Conservation (phyloP, 345 rosid species). For the Eucalyptus sp. region DNA sequence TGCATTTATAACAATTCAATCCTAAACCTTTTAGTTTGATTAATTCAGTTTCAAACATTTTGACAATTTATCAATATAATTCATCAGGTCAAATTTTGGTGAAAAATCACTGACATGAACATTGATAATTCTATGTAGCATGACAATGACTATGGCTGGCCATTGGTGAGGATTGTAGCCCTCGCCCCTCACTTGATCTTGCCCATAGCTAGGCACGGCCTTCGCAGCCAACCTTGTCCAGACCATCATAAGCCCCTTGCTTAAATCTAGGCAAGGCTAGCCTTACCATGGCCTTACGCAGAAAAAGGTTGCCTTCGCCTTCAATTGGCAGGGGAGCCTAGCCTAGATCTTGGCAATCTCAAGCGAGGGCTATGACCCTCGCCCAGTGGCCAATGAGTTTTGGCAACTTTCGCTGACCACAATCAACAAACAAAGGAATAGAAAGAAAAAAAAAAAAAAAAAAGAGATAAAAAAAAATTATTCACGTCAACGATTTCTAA, state of each 20-base stretch:
- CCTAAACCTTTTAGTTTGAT: too few relatives aligned
- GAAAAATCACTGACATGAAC: too few relatives aligned
- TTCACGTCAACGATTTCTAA: too few relatives aligned
- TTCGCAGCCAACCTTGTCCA: neutral
- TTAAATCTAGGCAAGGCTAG: neutral
- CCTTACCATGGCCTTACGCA: neutral
- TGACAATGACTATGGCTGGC: neutral
- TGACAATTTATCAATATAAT: too few relatives aligned
- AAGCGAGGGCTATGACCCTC: neutral
- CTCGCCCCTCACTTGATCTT: too few relatives aligned
- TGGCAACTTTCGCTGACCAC: neutral
- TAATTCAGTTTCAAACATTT: too few relatives aligned
- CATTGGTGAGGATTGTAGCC: neutral
- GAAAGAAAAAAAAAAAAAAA: too few relatives aligned
- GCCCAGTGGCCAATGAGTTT: neutral
- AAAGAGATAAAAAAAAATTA: neutral
- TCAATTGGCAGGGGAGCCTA: neutral
- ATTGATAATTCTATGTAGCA: neutral
- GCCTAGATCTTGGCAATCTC: neutral
- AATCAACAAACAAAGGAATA: neutral
- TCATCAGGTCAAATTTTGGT: accelerated
- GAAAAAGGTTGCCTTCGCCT: too few relatives aligned
- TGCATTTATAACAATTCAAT: too few relatives aligned
- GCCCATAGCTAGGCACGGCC: neutral
- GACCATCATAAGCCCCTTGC: neutral